Evolutionary conservation across 345 rosid genomes (phyloP), one percentile per base, ranked within the genome.

Genomic region (Heritiera fomes): DNA sequence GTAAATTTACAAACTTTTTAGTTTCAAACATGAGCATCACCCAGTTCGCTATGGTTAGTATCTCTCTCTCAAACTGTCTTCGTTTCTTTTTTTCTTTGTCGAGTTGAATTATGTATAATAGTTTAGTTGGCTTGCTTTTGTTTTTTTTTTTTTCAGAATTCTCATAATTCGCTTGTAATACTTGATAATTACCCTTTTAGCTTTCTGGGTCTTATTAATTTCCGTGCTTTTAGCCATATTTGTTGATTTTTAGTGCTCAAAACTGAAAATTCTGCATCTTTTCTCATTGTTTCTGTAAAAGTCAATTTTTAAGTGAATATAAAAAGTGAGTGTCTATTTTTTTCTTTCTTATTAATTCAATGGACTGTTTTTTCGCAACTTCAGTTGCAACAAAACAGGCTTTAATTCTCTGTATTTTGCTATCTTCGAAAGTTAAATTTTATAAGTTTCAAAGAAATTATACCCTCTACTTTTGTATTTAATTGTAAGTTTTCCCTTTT

Each of bases 31-130:
- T 70, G 80, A 78, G 75, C 62, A 15, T 69, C 58, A 78, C 80
- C 45, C 75, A 78, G 12, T 78, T 78, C 69, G 69, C 80, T 8
- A 78, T 78, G 80, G 80, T 69, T 45, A 34, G 75, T 6, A 6
- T 18, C 66, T 58, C 52, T 8, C 30, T 58, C 59, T 49, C 15
- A 20, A 11, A n/a, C 58, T 49, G 5, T 40, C 7, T 30, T 52
- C 10, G 20, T 10, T 20, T 45, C 38, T 34, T 49, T 34, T 30
- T 10, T 7, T 4, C 7, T 3, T n/a, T 46, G 12, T 14, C 40
- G 7, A 8, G 12, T 75, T 43, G 64, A 41, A 72, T 55, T 40
- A 61, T 60, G 53, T 45, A 0, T 8, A 5, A 47, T 60, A 17
- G 23, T 23, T 30, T 5, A 1, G 15, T 20, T 40, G 4, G 5